Evolutionary conservation across 495 filamentous ascomycete genomes (phyloP).

Genomic region (Aspergillus conjunctus): DNA sequence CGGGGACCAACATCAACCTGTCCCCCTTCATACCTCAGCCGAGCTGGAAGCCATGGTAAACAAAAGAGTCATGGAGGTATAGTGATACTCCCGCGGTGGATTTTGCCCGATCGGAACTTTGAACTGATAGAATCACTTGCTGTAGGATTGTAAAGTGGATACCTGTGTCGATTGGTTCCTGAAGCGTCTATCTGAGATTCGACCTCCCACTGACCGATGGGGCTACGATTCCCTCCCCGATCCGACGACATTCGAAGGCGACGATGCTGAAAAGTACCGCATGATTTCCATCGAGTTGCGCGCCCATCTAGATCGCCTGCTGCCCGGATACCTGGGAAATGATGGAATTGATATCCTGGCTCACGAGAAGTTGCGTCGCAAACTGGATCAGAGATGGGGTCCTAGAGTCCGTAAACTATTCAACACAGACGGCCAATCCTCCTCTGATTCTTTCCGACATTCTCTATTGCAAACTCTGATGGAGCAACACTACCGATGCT

Average conservation of each 20-base stretch:
- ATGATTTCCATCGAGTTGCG: neutral
- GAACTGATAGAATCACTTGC: no score
- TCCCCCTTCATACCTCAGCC: no score
- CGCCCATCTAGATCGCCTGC: neutral
- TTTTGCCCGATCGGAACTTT: no score
- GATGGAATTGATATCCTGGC: neutral
- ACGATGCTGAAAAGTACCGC: neutral
- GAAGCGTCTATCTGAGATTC: neutral
- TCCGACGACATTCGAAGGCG: neutral
- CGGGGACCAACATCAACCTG: no score
- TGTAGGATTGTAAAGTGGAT: slow-evolving; percentile 8
- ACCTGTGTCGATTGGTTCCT: slow-evolving; percentile 8
- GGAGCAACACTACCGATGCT: slow-evolving; percentile 6
- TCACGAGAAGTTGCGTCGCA: neutral
- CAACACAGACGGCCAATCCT: neutral
- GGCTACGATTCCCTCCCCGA: neutral
- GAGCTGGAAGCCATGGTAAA: no score
- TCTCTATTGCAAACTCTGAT: neutral
- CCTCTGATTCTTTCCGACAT: neutral
- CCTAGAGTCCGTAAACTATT: neutral
- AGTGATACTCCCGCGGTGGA: no score
- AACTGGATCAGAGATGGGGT: neutral
- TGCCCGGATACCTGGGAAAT: neutral
- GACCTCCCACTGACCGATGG: neutral
- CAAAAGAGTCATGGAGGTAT: no score